These are phyloP conservation scores for Colletotrichum melonis DNA, from an alignment of 2,329 filamentous ascomycete species.

Conservation along the genomic window DNA sequence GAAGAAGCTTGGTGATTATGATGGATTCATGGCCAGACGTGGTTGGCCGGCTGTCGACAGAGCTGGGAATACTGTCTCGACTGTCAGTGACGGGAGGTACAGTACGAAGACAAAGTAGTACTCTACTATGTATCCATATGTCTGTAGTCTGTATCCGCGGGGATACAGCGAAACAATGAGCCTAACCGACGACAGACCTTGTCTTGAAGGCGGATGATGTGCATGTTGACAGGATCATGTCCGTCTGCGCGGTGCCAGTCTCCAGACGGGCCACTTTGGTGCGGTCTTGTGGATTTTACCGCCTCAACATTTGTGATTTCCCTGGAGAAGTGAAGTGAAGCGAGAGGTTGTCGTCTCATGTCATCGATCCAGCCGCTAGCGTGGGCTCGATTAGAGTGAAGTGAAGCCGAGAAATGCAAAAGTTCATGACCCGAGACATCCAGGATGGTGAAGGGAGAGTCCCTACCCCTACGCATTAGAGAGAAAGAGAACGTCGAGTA, in stretches of 20 bases:
- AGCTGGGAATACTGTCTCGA: neutral
- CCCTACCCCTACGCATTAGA: neutral
- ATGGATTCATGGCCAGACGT: neutral
- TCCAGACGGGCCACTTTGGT: neutral
- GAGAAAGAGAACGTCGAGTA: neutral
- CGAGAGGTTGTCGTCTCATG: neutral
- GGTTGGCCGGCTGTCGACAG: neutral
- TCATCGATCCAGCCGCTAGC: neutral
- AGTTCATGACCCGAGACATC: constrained; percentile 12
- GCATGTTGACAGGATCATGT: constrained; percentile 23
- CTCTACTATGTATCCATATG: neutral
- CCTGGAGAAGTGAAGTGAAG: neutral
- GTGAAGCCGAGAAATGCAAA: constrained; percentile 7
- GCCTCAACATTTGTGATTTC: neutral
- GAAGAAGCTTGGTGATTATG: neutral
- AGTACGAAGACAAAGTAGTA: neutral
- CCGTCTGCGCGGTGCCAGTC: constrained; percentile 10
- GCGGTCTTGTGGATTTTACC: neutral
- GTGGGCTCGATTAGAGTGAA: neutral
- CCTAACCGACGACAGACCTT: neutral
- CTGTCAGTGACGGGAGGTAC: neutral
- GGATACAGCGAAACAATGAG: neutral
- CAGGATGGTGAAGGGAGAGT: neutral
- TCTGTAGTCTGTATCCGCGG: neutral
- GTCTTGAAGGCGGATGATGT: constrained; percentile 24